Conservation (phyloP, 116 monocot species). For the Thalassia testudinum region DNA sequence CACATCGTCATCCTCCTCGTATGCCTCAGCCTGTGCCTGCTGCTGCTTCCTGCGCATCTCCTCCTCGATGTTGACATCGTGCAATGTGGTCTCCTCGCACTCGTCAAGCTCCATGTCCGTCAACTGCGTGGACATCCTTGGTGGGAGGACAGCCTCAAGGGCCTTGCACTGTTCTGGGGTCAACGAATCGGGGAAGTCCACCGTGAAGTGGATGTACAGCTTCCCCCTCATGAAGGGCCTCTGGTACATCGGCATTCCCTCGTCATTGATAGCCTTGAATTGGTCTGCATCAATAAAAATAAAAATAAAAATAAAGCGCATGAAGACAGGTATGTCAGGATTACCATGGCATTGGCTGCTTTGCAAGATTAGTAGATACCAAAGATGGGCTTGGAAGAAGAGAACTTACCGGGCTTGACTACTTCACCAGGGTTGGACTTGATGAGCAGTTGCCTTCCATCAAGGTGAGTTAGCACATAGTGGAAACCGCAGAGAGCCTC, state of each 20-base stretch:
- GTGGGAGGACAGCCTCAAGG: slow-evolving; percentile 55
- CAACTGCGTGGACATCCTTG: slow-evolving; percentile 31
- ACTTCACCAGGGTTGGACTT: slow-evolving; percentile 88
- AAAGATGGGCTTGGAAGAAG: neutral
- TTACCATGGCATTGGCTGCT: no score
- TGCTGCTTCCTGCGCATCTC: slow-evolving; percentile 89
- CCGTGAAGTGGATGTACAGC: slow-evolving; percentile 90
- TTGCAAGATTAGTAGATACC: no score
- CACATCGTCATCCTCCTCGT: slow-evolving; percentile 84
- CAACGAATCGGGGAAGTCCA: slow-evolving; percentile 83
- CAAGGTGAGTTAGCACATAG: slow-evolving; percentile 65
- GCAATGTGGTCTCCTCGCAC: slow-evolving; percentile 84
- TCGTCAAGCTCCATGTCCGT: slow-evolving; percentile 96
- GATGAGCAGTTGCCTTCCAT: slow-evolving; percentile 72
- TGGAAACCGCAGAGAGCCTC: slow-evolving; percentile 96
- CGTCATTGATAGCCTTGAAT: slow-evolving; percentile 95
- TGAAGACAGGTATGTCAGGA: no score
- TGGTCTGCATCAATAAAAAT: slow-evolving; percentile 44
- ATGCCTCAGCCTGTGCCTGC: slow-evolving; percentile 54
- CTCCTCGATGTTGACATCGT: slow-evolving; percentile 95
- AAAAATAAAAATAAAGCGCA: neutral
- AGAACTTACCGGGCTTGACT: slow-evolving; percentile 57
- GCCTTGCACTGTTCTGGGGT: slow-evolving; percentile 65
- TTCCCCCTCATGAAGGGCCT: slow-evolving; percentile 95
- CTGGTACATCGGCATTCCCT: slow-evolving; percentile 96